These are phyloP conservation scores for Podospora anserina DNA, from an alignment of 495 filamentous ascomycete genomes.

Conservation along the genomic window DNA sequence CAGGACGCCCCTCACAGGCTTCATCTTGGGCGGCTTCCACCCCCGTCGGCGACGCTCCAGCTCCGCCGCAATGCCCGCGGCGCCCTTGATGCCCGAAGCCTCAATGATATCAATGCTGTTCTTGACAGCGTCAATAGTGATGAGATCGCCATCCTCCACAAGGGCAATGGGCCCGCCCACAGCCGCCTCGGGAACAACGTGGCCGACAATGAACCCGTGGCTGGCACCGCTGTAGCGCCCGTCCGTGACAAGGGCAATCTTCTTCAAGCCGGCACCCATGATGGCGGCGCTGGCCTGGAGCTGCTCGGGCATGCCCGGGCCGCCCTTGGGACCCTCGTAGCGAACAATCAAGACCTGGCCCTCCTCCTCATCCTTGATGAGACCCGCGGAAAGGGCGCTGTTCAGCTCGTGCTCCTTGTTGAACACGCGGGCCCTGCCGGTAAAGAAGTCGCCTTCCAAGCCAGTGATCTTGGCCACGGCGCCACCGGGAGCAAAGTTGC, in stretches of 20 bases:
- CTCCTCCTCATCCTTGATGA: constrained; percentile 60
- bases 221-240: constrained; percentile 86
- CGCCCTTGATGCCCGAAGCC: constrained; percentile 13
- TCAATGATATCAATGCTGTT: constrained; percentile 72
- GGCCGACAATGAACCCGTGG: constrained; percentile 94
- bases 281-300: constrained; percentile 83
- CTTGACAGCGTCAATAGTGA: constrained; percentile 81
- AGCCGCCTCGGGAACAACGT: constrained; percentile 87
- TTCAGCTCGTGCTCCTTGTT: constrained; percentile 82
- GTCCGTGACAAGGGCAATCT: constrained; percentile 91
- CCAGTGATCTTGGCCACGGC: constrained; percentile 98
- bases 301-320: constrained; percentile 98
- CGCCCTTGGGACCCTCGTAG: constrained; percentile 93
- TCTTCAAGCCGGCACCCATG: constrained; percentile 86
- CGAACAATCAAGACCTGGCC: constrained; percentile 92
- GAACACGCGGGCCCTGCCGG: constrained; percentile 82
- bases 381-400: constrained; percentile 64
- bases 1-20: constrained; percentile 80
- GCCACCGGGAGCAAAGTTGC: constrained; percentile 88
- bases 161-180: constrained; percentile 80
- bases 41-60: constrained; percentile 59
- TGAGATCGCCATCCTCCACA: constrained; percentile 73
- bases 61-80: constrained; percentile 55
- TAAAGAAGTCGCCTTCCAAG: constrained; percentile 84
- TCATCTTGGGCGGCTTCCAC: constrained; percentile 72